A percentile compares a stretch with the other conserved stretches of the same genome.
These are phyloP conservation scores for Mortierella sp. DNA, from an alignment of 371 early-diverging fungal genomes.

Conservation along the genomic window DNA sequence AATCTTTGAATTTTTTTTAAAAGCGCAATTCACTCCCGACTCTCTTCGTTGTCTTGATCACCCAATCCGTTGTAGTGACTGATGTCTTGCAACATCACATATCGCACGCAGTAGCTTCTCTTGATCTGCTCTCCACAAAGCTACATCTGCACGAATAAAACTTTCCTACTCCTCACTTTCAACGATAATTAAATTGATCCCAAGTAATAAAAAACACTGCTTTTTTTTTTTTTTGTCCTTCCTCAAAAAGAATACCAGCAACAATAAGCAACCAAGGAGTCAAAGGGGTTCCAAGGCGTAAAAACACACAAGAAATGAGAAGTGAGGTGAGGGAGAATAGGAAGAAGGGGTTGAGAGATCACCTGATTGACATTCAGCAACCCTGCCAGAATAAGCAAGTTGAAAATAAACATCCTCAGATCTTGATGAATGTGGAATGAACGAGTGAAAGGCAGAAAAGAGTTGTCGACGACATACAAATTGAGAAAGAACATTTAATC, in stretches of 20 bases:
- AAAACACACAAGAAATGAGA: neutral
- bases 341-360: conserved; percentile 1
- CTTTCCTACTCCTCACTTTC: too few species aligned
- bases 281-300: neutral
- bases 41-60: neutral
- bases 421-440: too few species aligned
- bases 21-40: neutral
- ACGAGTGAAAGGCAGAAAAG: too few species aligned
- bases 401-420: neutral
- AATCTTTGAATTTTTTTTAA: neutral
- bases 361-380: neutral
- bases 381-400: neutral
- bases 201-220: neutral
- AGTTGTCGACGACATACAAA: too few species aligned
- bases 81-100: neutral
- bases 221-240: neutral
- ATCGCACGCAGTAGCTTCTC: neutral
- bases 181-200: neutral
- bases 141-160: neutral
- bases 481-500: too few species aligned
- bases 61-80: neutral
- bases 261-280: neutral
- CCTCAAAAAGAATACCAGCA: neutral
- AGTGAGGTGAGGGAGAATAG: neutral
- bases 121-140: neutral